These are phyloP conservation scores for Bolboschoenus planiculmis DNA, from an alignment of 176 grass and related monocot genomes.

Conservation along the genomic window DNA sequence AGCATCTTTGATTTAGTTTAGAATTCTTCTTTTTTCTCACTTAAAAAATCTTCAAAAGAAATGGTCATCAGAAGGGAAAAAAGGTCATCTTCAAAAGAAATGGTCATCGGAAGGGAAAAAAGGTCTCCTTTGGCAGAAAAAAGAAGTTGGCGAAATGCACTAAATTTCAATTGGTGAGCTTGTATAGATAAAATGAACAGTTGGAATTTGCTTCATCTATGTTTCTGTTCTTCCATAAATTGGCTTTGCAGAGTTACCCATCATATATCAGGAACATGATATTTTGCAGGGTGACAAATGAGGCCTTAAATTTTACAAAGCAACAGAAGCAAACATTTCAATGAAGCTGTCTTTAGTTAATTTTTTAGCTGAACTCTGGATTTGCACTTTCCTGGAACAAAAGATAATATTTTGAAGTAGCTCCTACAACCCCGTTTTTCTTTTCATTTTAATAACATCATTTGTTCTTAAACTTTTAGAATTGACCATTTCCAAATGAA, in stretches of 20 bases:
- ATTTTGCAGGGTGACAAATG: not conserved
- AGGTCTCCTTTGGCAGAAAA: conserved; percentile 4
- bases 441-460: not conserved
- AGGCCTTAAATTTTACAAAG: not conserved
- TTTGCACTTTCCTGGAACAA: not conserved
- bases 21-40: not conserved
- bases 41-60: not conserved
- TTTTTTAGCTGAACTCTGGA: not conserved
- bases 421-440: not conserved
- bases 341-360: not conserved
- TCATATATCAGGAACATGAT: not conserved
- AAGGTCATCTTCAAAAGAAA: not conserved
- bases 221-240: not conserved
- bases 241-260: not conserved
- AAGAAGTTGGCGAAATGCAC: not conserved
- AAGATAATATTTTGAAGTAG: not conserved
- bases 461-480: not conserved
- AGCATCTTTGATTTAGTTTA: not conserved
- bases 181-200: not conserved
- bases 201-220: not conserved
- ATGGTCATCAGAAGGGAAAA: conserved; percentile 8
- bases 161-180: not conserved
- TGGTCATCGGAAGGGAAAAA: no score
- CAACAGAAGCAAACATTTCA: not conserved
- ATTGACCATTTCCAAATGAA: not conserved